These are phyloP conservation scores for Talaromyces funiculosus DNA, from an alignment of 2,329 filamentous ascomycete genomes.

Conservation along the genomic window DNA sequence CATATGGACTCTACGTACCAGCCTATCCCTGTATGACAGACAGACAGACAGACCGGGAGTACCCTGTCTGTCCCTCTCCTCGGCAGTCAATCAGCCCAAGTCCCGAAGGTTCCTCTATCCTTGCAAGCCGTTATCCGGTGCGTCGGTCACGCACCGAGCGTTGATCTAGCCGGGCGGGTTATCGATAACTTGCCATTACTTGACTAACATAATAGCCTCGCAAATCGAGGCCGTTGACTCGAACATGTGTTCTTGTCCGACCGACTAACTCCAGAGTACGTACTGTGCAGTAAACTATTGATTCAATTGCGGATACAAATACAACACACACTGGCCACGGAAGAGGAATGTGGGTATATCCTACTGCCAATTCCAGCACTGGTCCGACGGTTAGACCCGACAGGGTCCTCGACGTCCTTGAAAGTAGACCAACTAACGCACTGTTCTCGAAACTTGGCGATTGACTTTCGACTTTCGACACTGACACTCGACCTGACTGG, in stretches of 20 bases:
- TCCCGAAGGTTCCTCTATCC: neutral
- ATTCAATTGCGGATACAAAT: neutral
- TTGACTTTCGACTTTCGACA: neutral
- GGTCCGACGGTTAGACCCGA: neutral
- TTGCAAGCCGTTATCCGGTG: constrained; percentile 1
- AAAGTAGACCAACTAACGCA: neutral
- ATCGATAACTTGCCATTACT: neutral
- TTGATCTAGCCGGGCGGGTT: too few relatives aligned
- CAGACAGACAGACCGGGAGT: neutral
- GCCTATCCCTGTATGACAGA: neutral
- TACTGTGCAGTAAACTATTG: too few relatives aligned
- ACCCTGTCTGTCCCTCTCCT: neutral
- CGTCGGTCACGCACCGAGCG: neutral
- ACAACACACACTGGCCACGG: neutral
- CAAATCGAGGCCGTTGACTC: neutral
- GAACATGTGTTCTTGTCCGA: neutral
- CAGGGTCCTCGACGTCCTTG: neutral
- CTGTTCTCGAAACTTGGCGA: neutral
- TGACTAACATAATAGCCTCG: neutral
- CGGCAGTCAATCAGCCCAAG: neutral
- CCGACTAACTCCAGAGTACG: too few relatives aligned
- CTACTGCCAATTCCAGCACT: neutral
- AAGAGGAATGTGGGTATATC: neutral
- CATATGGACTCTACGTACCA: neutral
- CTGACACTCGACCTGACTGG: neutral